phyloP scores from a whole-genome alignment of 306 rosid species.

The Castanea mollissima region DNA sequence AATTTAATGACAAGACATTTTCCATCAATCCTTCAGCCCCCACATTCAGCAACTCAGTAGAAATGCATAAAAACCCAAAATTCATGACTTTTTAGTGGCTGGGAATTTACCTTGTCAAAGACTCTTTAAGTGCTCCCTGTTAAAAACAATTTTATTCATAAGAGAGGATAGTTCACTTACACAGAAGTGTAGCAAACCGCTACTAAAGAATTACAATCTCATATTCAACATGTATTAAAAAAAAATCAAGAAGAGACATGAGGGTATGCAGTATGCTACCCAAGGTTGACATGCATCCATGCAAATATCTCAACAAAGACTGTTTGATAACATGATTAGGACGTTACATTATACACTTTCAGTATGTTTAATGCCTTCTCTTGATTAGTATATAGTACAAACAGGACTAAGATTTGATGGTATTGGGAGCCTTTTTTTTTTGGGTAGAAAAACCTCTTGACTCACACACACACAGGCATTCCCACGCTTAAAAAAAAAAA shows the following conservation, averaged over 20 bases:
- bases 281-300: too few species aligned
- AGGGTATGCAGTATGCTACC: too few species aligned
- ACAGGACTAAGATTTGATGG: neutral
- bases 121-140: neutral
- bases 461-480: neutral
- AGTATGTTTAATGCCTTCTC: neutral
- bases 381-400: neutral
- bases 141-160: neutral
- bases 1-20: neutral
- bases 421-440: neutral
- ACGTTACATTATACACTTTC: neutral
- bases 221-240: too few species aligned
- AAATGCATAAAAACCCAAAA: neutral
- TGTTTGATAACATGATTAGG: too few species aligned
- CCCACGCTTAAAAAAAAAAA: neutral
- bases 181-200: too few species aligned
- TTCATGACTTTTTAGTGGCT: neutral
- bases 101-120: neutral
- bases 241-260: too few species aligned
- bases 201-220: too few species aligned
- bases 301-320: too few species aligned
- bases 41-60: constrained; percentile 1
- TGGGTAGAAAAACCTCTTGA: neutral
- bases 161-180: too few species aligned
- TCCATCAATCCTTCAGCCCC: neutral